Conservation (phyloP, 2,329 filamentous ascomycete genomes). For the Tetracladium maxilliforme region DNA sequence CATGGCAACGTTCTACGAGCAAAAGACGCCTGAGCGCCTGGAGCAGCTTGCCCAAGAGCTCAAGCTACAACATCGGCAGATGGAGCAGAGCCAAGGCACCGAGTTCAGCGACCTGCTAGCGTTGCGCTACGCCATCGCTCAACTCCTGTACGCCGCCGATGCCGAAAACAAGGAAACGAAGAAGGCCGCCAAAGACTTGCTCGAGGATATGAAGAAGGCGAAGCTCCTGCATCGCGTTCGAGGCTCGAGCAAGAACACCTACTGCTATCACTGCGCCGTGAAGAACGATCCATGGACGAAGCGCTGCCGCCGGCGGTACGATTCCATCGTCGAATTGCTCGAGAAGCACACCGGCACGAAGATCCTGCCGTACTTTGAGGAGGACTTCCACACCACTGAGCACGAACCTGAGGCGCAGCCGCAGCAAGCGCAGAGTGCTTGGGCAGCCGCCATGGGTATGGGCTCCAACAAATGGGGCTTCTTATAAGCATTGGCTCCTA, state of each 20-base stretch:
- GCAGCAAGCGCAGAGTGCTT: slow-evolving; percentile 4
- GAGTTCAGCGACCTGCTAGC: slow-evolving; percentile 17
- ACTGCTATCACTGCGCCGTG: slow-evolving; percentile 26
- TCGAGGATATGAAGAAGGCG: slow-evolving; percentile 18
- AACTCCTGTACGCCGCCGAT: slow-evolving; percentile 20
- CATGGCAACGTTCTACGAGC: slow-evolving; percentile 25
- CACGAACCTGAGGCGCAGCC: slow-evolving; percentile 22
- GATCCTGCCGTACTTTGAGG: slow-evolving; percentile 25
- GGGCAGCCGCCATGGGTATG: slow-evolving; percentile 6
- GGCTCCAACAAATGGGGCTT: too few relatives aligned
- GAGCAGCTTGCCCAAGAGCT: slow-evolving; percentile 22
- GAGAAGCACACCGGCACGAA: slow-evolving; percentile 21
- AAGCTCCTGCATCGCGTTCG: slow-evolving; percentile 20
- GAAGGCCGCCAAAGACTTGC: slow-evolving; percentile 20
- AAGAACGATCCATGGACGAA: slow-evolving; percentile 28
- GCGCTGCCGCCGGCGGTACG: slow-evolving; percentile 25
- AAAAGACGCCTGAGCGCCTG: slow-evolving; percentile 18
- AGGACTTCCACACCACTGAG: slow-evolving; percentile 24
- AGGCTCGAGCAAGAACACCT: slow-evolving; percentile 20
- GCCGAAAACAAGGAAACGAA: slow-evolving; percentile 19
- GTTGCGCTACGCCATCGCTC: slow-evolving; percentile 24
- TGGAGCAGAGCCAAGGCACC: slow-evolving; percentile 18
- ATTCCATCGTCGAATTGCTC: slow-evolving; percentile 19
- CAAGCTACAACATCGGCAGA: slow-evolving; percentile 16
- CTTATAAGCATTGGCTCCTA: too few relatives aligned